Evolutionary conservation across 2,329 filamentous ascomycete genomes (phyloP), one percentile per base, ranked within the genome.

Genomic region (Akanthomyces uredinophilus): DNA sequence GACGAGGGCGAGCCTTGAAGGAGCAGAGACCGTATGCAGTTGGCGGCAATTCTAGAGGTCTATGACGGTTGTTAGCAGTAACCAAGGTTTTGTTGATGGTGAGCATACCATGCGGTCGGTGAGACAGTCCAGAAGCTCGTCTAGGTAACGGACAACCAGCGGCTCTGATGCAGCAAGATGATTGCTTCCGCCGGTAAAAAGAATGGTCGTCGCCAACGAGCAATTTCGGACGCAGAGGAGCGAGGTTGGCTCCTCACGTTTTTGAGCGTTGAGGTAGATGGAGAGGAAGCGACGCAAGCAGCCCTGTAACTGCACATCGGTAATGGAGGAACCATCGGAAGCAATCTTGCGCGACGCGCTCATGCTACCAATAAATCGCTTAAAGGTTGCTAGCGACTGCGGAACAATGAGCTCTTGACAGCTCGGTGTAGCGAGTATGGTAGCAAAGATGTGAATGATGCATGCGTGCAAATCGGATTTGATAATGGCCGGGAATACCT

Each of bases 401-500:
- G 95, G 94, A 1, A 98, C 88, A 37, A 98, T 91, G 43, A 91
- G 83, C 29, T 91, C 86, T 75, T 99, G 96, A 70, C 94, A 98
- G 51, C 66, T 71, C 0, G 91, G 89, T 0, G 92, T 97, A 16
- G 91, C 90, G 14, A 99, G 83, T 62, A 96, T 95, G 0, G 92
- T 96, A 60, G 91, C 90, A 71, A 98, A 97, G 61, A 98, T 96
- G 77, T 99, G 93, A 55, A 99, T 85, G 67, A 98, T 96, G 70
- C 94, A 98, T 44, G 95, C 94, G 71, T 98, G 92, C 7, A 99
- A 82, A 73, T 99, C 95, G 11, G 92, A 94, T 72, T 95, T 95
- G 79, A 99, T 99, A 69, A 99, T 93, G 2, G 91, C 87, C 0
- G 96, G 96, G 76, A 99, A 99, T 18, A 98, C 92, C 65, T 96